A percentile compares a stretch with the other conserved stretches of the same genome.
Conservation (phyloP, 352 stramenopile genomes). For the Phytophthora citrophthora region DNA sequence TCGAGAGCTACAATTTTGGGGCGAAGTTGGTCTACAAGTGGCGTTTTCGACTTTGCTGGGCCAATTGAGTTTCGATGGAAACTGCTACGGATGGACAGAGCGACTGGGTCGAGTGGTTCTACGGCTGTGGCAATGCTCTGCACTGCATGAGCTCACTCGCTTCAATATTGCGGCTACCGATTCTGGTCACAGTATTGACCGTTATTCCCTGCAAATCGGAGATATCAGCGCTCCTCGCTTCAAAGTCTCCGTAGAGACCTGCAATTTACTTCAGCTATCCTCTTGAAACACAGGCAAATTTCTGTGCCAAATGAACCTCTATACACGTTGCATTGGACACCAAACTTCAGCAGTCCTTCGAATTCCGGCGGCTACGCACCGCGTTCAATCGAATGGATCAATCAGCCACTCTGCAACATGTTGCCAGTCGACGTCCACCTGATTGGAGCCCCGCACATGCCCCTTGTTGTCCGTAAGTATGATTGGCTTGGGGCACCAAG, state of each 20-base stretch:
- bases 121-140: too few relatives aligned
- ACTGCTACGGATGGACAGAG: background rate
- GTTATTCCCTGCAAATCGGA: conserved; percentile 5
- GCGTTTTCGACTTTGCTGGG: too few relatives aligned
- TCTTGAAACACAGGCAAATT: background rate
- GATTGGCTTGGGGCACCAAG: conserved; percentile 27
- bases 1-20: too few relatives aligned
- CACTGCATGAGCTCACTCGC: background rate
- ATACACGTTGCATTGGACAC: background rate
- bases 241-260: conserved; percentile 4
- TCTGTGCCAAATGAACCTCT: background rate
- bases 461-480: conserved; percentile 11
- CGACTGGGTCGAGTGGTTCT: background rate
- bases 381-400: background rate
- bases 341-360: conserved; percentile 4
- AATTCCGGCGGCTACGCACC: conserved; percentile 6
- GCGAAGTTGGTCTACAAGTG: too few relatives aligned
- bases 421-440: conserved; percentile 16
- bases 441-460: conserved; percentile 33
- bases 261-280: conserved; percentile 4
- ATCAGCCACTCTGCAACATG: conserved; percentile 1
- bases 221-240: conserved; percentile 20
- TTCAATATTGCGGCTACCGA: background rate
- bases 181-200: conserved; percentile 15
- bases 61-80: too few relatives aligned